Percentiles rank a stretch among this genome's conserved stretches.
These are phyloP conservation scores for Colletotrichum costaricense DNA, from an alignment of 2,329 filamentous ascomycete genomes.

Conservation along the genomic window DNA sequence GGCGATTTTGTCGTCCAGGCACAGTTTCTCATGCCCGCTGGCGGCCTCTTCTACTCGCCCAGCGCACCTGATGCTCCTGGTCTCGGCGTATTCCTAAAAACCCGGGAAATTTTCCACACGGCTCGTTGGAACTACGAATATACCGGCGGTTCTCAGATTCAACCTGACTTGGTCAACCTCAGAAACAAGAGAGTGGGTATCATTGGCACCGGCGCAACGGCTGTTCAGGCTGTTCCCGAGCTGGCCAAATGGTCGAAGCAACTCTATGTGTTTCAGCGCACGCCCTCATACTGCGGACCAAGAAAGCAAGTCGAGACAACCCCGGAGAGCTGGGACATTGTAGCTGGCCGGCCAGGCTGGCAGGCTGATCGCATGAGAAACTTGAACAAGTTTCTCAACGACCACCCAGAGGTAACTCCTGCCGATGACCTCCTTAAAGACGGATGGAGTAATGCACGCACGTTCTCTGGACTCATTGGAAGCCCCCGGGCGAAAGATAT, in stretches of 20 bases:
- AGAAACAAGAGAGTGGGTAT: constrained; percentile 58
- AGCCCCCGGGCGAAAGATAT: neutral
- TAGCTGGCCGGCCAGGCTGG: constrained; percentile 52
- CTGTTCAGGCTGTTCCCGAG: constrained; percentile 55
- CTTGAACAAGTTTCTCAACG: constrained; percentile 47
- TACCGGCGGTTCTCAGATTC: constrained; percentile 52
- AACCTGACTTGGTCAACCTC: constrained; percentile 56
- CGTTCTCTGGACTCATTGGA: neutral
- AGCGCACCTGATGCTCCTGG: constrained; percentile 38
- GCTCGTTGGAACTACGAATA: constrained; percentile 57
- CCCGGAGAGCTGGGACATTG: constrained; percentile 51
- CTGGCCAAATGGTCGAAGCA: constrained; percentile 60
- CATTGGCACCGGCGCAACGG: constrained; percentile 62
- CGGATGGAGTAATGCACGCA: too few species aligned
- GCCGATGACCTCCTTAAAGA: too few species aligned
- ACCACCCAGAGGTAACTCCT: neutral
- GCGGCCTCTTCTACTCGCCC: constrained; percentile 51
- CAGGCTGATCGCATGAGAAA: constrained; percentile 50
- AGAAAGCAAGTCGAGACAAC: constrained; percentile 50
- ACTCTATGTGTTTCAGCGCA: constrained; percentile 66
- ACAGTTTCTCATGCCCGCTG: constrained; percentile 52
- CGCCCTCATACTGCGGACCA: constrained; percentile 54
- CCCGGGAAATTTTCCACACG: constrained; percentile 57
- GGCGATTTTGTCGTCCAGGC: constrained; percentile 43
- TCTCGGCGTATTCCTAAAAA: constrained; percentile 44